Evolutionary conservation across 2,329 filamentous ascomycete species (phyloP).

Genomic region (Exophiala phaeomuriformis): DNA sequence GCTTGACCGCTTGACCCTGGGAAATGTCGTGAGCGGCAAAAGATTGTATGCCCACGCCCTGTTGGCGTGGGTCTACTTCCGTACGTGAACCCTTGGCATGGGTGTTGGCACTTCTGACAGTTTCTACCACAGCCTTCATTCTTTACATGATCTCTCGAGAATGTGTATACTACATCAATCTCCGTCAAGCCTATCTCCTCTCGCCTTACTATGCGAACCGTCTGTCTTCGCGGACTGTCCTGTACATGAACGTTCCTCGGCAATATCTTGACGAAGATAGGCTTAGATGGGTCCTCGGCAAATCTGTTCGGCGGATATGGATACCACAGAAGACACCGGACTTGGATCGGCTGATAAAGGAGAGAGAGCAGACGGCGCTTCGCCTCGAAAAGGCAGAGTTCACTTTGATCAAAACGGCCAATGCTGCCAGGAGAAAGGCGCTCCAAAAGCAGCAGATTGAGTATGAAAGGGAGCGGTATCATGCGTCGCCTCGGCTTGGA

Average conservation of each 20-base stretch:
- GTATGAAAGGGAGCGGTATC: slow-evolving; percentile 51
- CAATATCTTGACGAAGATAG: slow-evolving; percentile 67
- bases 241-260: slow-evolving; percentile 77
- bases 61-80: slow-evolving; percentile 72
- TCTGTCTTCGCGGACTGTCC: slow-evolving; percentile 78
- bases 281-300: slow-evolving; percentile 73
- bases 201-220: slow-evolving; percentile 76
- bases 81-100: slow-evolving; percentile 31
- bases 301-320: slow-evolving; percentile 72
- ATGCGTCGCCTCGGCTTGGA: slow-evolving; percentile 55
- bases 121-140: slow-evolving; percentile 51
- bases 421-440: slow-evolving; percentile 59
- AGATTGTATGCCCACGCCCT: slow-evolving; percentile 73
- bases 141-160: slow-evolving; percentile 82
- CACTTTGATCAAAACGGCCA: slow-evolving; percentile 69
- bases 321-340: slow-evolving; percentile 68
- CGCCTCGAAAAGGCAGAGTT: slow-evolving; percentile 79
- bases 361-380: slow-evolving; percentile 70
- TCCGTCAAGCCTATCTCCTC: slow-evolving; percentile 84
- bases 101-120: slow-evolving; percentile 31
- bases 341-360: slow-evolving; percentile 67
- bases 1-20: slow-evolving; percentile 70
- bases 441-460: slow-evolving; percentile 28
- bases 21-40: slow-evolving; percentile 59
- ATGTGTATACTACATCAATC: slow-evolving; percentile 80